These are phyloP conservation scores for Auriscalpium vulgare DNA, from an alignment of 768 basidiomycete species.

Conservation along the genomic window DNA sequence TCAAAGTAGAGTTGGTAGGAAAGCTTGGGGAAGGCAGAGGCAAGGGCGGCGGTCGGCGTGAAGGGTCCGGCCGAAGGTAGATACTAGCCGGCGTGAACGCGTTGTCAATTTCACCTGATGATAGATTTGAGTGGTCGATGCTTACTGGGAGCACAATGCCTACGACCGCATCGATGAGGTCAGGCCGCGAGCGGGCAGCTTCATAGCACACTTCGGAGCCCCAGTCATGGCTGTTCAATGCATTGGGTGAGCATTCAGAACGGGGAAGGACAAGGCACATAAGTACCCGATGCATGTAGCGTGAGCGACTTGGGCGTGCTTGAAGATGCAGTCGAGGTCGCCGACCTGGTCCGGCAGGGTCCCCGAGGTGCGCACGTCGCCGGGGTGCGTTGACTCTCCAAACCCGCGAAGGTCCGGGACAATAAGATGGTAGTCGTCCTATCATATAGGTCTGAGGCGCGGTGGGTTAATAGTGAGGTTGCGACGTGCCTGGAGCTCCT, in stretches of 20 bases:
- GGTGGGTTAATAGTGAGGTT: neutral
- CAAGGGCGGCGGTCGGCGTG: slow-evolving; percentile 32
- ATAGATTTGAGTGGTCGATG: neutral
- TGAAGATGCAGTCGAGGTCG: slow-evolving; percentile 57
- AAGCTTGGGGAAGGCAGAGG: slow-evolving; percentile 39
- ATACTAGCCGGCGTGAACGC: no score
- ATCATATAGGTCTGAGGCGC: neutral
- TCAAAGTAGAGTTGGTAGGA: slow-evolving; percentile 55
- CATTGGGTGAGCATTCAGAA: no score
- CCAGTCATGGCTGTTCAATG: slow-evolving; percentile 50
- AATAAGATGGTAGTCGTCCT: slow-evolving; percentile 59
- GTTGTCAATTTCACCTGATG: no score
- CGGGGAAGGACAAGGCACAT: no score
- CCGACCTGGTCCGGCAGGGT: slow-evolving; percentile 52
- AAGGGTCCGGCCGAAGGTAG: no score
- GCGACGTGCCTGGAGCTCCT: slow-evolving; percentile 46
- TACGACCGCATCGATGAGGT: slow-evolving; percentile 50
- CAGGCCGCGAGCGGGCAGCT: slow-evolving; percentile 61
- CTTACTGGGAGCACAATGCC: slow-evolving; percentile 30
- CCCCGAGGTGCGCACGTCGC: slow-evolving; percentile 50
- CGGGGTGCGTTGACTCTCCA: slow-evolving; percentile 58
- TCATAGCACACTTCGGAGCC: slow-evolving; percentile 62
- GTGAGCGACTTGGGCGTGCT: slow-evolving; percentile 37
- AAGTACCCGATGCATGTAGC: slow-evolving; percentile 53
- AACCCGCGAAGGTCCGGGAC: slow-evolving; percentile 65